These are phyloP conservation scores for Iris macrosiphon DNA, from an alignment of 106 monocot genomes.

Conservation along the genomic window DNA sequence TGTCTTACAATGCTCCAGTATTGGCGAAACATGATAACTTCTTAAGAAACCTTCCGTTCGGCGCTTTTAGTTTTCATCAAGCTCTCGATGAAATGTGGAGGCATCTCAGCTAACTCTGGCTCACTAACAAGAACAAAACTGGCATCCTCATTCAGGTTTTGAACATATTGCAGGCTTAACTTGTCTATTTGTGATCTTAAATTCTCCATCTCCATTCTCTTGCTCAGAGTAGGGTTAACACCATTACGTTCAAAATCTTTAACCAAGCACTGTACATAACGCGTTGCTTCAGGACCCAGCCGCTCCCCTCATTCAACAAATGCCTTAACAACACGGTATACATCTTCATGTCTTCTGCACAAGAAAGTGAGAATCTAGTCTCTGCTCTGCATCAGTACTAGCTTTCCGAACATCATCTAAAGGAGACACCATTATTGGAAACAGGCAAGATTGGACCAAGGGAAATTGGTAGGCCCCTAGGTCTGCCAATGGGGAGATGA, in stretches of 20 bases:
- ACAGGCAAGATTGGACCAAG: slow-evolving; percentile 78
- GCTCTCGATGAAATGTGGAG: slow-evolving; percentile 70
- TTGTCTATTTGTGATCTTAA: slow-evolving; percentile 68
- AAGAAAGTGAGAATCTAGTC: slow-evolving; percentile 67
- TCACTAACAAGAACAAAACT: slow-evolving; percentile 61
- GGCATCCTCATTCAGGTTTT: slow-evolving; percentile 54
- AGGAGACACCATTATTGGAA: slow-evolving; percentile 68
- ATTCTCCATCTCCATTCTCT: slow-evolving; percentile 72
- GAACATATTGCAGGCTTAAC: slow-evolving; percentile 57
- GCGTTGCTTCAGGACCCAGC: slow-evolving; percentile 64
- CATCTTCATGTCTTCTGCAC: slow-evolving; percentile 93
- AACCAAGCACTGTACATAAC: slow-evolving; percentile 70
- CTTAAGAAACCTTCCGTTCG: too few relatives aligned
- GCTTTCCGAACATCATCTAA: slow-evolving; percentile 68
- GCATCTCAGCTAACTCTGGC: slow-evolving; percentile 77
- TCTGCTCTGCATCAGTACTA: slow-evolving; percentile 72
- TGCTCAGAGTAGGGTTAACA: slow-evolving; percentile 50
- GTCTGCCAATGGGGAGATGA: slow-evolving; percentile 58
- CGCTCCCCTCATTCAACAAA: slow-evolving; percentile 58
- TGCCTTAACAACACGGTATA: slow-evolving; percentile 81
- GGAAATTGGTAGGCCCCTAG: slow-evolving; percentile 85
- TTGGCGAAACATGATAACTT: too few relatives aligned
- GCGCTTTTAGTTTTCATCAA: too few relatives aligned
- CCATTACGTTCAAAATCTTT: slow-evolving; percentile 92
- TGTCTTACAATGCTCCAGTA: too few relatives aligned